phyloP scores from a whole-genome alignment of 768 basidiomycete species.

The Royoungia palumana region DNA sequence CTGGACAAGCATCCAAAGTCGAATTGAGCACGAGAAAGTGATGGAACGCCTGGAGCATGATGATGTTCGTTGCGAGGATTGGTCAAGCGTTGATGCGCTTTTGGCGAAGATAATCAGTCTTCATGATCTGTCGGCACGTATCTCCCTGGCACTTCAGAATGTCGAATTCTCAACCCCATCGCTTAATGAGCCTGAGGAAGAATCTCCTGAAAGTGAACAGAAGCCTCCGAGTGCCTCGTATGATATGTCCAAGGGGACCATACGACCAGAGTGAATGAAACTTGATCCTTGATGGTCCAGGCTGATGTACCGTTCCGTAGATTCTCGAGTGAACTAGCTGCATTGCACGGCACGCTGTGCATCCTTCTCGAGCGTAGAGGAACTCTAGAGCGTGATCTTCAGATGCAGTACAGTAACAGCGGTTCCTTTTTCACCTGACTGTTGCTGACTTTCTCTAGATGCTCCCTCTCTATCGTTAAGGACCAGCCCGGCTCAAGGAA shows the following conservation, averaged over 20 bases:
- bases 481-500: conserved; percentile 62
- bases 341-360: conserved; percentile 48
- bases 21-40: conserved; percentile 53
- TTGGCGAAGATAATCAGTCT: conserved; percentile 53
- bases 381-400: conserved; percentile 53
- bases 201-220: conserved; percentile 12
- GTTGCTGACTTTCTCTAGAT: conserved; percentile 39
- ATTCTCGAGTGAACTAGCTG: conserved; percentile 53
- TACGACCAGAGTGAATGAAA: conserved; percentile 61
- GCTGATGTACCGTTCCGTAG: conserved; percentile 32
- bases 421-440: not conserved
- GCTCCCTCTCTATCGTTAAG: conserved; percentile 73
- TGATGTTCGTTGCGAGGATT: conserved; percentile 35
- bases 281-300: not conserved
- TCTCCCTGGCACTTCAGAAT: conserved; percentile 46
- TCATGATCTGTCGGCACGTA: conserved; percentile 49
- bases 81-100: conserved; percentile 55
- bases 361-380: conserved; percentile 45
- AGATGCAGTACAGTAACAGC: conserved; percentile 48
- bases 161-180: conserved; percentile 20
- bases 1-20: conserved; percentile 53
- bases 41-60: conserved; percentile 41
- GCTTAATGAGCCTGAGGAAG: conserved; percentile 22
- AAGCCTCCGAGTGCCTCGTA: conserved; percentile 24
- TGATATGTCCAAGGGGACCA: conserved; percentile 46